Base-by-base conservation (phyloP, 2,329 filamentous ascomycete species). In the Cladosporium sp. region DNA sequence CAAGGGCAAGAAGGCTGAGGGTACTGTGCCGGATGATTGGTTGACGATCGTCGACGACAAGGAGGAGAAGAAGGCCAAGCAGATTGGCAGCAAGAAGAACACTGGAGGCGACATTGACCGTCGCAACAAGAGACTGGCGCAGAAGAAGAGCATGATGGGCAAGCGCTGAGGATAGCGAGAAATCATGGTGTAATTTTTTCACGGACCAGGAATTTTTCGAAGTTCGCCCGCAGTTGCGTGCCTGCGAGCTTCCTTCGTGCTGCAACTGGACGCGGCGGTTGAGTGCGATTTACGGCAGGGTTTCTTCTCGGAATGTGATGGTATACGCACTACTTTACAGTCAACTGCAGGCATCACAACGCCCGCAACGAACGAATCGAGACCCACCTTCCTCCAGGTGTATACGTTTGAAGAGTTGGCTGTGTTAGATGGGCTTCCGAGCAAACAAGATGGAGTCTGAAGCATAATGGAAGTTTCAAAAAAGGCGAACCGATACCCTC, bases 1-100 rank as follows among this genome's bases (percentile, higher is more conserved):
- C 74, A 86, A 92, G 74, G 91, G 86, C 54, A 84, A 87, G 68
- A 93, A 93, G 70, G 92, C 93, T 76, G 83, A 84, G 54, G 85
- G 81, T 16, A 84, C 94, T 70, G 85, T 94, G 70, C 51, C 45
- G 25, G 77, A 82, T 57, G 84, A 95, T 63, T 95, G 91, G 87
- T 75, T 96, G 59, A 88, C 96, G 52, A 93, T 97, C 79, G 84
- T 98, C 48, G 86, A 95, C 65, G 81, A 85, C 57, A 75, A 76
- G 67, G 72, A 72, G 59, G 81, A 85, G 62, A 80, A 79, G 56
- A 80, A 74, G 54, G 73, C 82, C 53, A 74, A 75, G 49, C 45
- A 48, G 45, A 48, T 48, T 27, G 45, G 45, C 27, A 48, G 45
- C 36, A 82, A 79, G 52, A 84, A 79, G 64, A 80, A 82, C 58